Evolutionary conservation across 1,284 basidiomycete genomes (phyloP).

Genomic region (Neolentinus lepideus): DNA sequence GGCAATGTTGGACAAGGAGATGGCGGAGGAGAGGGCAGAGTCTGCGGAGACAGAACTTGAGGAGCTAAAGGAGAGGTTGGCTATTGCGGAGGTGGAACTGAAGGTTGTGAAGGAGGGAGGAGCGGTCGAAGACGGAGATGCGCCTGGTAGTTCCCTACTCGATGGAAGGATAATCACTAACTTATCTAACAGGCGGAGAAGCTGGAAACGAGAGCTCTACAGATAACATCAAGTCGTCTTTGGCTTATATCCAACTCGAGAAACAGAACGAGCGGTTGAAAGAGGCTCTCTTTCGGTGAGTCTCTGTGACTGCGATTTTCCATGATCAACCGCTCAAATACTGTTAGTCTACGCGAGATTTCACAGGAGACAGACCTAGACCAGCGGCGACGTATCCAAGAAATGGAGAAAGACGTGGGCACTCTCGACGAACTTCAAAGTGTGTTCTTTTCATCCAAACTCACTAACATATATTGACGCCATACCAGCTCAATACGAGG

Average conservation of each 20-base stretch:
- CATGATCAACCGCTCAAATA: background rate
- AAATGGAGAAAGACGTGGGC: conserved; percentile 85
- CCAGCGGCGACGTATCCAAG: conserved; percentile 72
- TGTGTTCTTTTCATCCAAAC: conserved; percentile 18
- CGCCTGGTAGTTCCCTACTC: conserved; percentile 10
- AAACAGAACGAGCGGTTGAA: conserved; percentile 95
- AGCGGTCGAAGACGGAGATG: conserved; percentile 19
- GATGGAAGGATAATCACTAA: background rate
- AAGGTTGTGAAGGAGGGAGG: conserved; percentile 62
- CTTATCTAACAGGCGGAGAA: conserved; percentile 9
- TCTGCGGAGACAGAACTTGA: conserved; percentile 72
- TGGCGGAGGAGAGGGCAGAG: conserved; percentile 93
- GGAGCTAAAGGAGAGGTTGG: conserved; percentile 69
- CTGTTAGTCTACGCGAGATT: conserved; percentile 73
- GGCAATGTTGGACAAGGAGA: conserved; percentile 92
- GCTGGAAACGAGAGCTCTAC: conserved; percentile 33
- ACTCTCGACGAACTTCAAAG: conserved; percentile 66
- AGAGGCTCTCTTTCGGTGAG: conserved; percentile 82
- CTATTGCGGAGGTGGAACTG: conserved; percentile 82
- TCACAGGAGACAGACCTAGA: conserved; percentile 85
- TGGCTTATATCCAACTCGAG: conserved; percentile 89
- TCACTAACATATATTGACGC: background rate
- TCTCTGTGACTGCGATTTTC: background rate
- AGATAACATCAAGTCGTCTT: conserved; percentile 48
- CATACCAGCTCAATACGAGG: conserved; percentile 68